Base-by-base conservation (phyloP, 108 stramenopile species). In the Aureococcus anophagefferens region DNA sequence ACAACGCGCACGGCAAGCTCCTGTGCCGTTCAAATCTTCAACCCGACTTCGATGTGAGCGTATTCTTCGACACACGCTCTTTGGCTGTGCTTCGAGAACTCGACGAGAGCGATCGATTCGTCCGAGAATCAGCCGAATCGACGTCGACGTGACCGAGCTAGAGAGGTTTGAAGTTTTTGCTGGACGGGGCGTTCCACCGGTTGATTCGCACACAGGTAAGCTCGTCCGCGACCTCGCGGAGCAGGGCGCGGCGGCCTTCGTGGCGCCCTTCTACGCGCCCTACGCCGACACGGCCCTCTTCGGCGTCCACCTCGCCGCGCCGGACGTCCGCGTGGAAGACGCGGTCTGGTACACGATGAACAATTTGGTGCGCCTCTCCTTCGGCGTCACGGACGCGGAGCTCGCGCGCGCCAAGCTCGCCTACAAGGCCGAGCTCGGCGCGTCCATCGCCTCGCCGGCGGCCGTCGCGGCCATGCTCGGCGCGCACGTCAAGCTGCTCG, bases 241-340 rank as follows among this genome's bases (percentile, higher is more conserved):
- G 64, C 79, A 88, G 69, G 94, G 94, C 73, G 74, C 89, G 32
- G 94, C 93, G 51, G 92, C 96, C 79, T 87, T 88, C 21, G 81
- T 91, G 80, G 86, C 76, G 64, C 93, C 96, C 25, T 97, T 97
- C 86, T 98, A 99, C 84, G 95, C 96, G 30, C 92, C 93, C 85
- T 98, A 98, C 89, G 97, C 97, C 83, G 97, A 98, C 76, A 97
- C 94, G 36, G 98, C 97, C 21, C 85, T 99, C 18, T 97, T 99
- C 79, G 97, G 96, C 36, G 68, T 98, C 30, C 96, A 99, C 79
- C 89, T 90, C 33, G 85, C 93, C 65, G 89, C 87, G 30, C 91
- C 90, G 65, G 92, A 93, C 78, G 93, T 93, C 82, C 90, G 92
- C 78, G 81, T 95, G 67, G 90, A 93, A 68, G 92, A 94, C 76